phyloP scores from a whole-genome alignment of 257 asterid genomes.

The Solanum ossicruentum region DNA sequence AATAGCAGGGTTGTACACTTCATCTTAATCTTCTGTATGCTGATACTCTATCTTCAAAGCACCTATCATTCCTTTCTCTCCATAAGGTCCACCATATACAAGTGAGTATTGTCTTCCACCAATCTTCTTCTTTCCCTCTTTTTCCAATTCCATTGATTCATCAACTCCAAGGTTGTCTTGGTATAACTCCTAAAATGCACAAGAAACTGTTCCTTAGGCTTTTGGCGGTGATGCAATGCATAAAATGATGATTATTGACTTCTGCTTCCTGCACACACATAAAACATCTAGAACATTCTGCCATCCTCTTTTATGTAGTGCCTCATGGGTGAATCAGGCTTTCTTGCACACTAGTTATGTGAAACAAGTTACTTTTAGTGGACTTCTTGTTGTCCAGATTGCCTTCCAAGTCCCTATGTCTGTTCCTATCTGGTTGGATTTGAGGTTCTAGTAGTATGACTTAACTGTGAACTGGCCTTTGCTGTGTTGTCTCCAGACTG shows the following conservation, averaged over 20 bases:
- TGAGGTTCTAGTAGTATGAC: background rate
- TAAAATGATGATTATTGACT: background rate
- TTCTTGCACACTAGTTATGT: background rate
- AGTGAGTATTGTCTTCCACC: background rate
- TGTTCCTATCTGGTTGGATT: background rate
- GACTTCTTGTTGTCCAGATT: background rate
- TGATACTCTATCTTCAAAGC: background rate
- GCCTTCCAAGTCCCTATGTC: background rate
- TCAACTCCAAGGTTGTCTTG: background rate
- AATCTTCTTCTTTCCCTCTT: background rate
- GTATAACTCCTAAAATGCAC: background rate
- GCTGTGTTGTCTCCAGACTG: background rate
- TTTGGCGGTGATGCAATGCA: background rate
- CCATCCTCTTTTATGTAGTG: background rate
- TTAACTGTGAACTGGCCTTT: background rate
- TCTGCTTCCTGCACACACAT: background rate
- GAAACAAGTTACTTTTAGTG: background rate
- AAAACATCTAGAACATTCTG: background rate
- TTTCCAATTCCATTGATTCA: background rate
- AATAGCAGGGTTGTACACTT: background rate
- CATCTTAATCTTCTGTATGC: background rate
- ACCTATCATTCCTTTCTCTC: background rate
- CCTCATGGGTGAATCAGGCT: background rate
- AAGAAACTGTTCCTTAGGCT: background rate
- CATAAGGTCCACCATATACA: background rate